Percentiles rank a stretch among this genome's conserved stretches.
phyloP scores from a whole-genome alignment of 768 basidiomycete species.

The Russula olivacea region DNA sequence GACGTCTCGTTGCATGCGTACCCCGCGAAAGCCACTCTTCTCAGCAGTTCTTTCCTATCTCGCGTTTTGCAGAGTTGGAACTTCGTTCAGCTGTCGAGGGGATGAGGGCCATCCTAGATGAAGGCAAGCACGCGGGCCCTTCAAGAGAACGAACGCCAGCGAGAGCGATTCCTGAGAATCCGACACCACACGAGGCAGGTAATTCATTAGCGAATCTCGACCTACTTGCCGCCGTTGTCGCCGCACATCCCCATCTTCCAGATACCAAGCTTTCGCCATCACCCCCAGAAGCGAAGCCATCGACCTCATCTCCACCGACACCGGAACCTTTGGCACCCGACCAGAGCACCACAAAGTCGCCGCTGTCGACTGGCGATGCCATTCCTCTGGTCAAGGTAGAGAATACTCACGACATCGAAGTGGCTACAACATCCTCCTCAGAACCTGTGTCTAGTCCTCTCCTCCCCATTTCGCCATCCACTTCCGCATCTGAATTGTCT shows the following conservation, averaged over 20 bases:
- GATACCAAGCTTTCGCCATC: background rate
- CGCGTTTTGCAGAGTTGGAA: slow-evolving; percentile 19
- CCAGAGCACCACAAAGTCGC: background rate
- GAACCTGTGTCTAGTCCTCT: slow-evolving; percentile 20
- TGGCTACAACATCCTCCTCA: slow-evolving; percentile 18
- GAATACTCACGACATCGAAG: slow-evolving; percentile 14
- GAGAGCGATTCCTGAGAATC: slow-evolving; percentile 1
- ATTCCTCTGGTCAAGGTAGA: slow-evolving; percentile 14
- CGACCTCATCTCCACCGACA: background rate
- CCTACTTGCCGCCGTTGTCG: slow-evolving; percentile 21
- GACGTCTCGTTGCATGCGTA: slow-evolving; percentile 54
- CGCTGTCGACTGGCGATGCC: background rate
- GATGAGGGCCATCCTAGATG: slow-evolving; percentile 14
- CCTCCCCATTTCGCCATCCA: slow-evolving; percentile 21
- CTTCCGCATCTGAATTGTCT: slow-evolving; percentile 20
- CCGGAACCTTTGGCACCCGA: background rate
- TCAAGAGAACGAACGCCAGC: slow-evolving; percentile 14
- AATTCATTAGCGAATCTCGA: slow-evolving; percentile 18
- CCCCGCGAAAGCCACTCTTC: slow-evolving; percentile 35
- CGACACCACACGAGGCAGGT: background rate
- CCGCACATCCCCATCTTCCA: slow-evolving; percentile 17
- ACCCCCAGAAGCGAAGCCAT: slow-evolving; percentile 5
- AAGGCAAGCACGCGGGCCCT: slow-evolving; percentile 3
- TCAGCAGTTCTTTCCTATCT: slow-evolving; percentile 19
- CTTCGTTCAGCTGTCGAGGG: slow-evolving; percentile 19